Conservation (phyloP, 2,329 filamentous ascomycete species). For the Calonectria ilicicola region DNA sequence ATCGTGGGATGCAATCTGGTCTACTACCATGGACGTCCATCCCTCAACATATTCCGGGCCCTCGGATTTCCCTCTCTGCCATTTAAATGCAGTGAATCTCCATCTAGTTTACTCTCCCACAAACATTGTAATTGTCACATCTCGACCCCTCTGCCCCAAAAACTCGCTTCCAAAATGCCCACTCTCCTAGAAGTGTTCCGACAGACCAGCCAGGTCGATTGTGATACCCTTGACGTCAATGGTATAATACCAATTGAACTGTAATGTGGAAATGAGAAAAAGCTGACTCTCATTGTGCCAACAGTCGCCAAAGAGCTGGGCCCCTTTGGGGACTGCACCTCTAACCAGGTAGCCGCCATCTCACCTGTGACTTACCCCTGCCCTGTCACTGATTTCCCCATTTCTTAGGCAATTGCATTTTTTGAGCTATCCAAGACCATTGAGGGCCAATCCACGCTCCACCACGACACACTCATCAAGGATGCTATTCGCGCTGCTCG, state of each 20-base stretch:
- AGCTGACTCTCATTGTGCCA: slow-evolving; percentile 26
- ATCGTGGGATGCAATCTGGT: neutral
- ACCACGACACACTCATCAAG: slow-evolving; percentile 45
- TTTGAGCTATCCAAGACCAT: slow-evolving; percentile 45
- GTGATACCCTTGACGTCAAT: slow-evolving; percentile 51
- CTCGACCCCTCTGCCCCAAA: neutral
- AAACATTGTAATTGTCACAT: neutral
- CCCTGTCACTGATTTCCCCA: neutral
- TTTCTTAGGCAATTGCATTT: slow-evolving; percentile 48
- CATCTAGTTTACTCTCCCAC: neutral
- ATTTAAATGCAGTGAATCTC: neutral
- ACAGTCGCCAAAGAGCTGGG: slow-evolving; percentile 47
- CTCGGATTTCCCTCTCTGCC: neutral
- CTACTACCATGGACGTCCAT: neutral
- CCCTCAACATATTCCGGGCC: neutral
- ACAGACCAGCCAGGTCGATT: slow-evolving; percentile 46
- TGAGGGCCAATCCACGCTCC: slow-evolving; percentile 30
- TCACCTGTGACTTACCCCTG: neutral
- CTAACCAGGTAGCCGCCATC: slow-evolving; percentile 47
- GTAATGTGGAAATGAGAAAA: neutral
- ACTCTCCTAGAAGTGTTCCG: slow-evolving; percentile 44
- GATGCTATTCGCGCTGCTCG: slow-evolving; percentile 42
- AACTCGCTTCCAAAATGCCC: slow-evolving; percentile 33
- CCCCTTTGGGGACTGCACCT: slow-evolving; percentile 52
- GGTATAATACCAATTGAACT: slow-evolving; percentile 35